Percentiles rank a stretch among this genome's conserved stretches.
Conservation (phyloP, 176 grass and related monocot species). For the Juncus inflexus region DNA sequence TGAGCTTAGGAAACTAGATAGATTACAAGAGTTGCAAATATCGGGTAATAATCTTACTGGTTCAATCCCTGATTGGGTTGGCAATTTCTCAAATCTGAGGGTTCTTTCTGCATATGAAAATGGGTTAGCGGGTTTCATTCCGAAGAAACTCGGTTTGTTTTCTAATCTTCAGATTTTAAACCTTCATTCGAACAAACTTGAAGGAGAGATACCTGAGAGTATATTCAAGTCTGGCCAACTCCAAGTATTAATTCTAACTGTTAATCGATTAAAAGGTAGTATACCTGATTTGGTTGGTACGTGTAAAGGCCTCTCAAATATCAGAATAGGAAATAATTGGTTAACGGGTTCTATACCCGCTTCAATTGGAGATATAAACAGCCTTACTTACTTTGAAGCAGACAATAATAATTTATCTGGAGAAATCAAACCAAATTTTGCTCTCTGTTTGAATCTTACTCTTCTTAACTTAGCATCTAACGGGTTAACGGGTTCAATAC, state of each 20-base stretch:
- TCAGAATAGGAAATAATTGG: constrained; percentile 74
- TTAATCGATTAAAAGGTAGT: constrained; percentile 69
- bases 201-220: constrained; percentile 59
- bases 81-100: constrained; percentile 43
- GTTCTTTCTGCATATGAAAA: constrained; percentile 91
- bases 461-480: constrained; percentile 80
- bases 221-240: constrained; percentile 61
- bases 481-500: constrained; percentile 52
- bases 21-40: constrained; percentile 58
- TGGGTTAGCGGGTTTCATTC: constrained; percentile 51
- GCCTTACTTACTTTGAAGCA: constrained; percentile 91
- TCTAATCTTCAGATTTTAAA: constrained; percentile 68
- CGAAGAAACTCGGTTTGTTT: constrained; percentile 41
- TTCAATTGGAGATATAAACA: constrained; percentile 55
- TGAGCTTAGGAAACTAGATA: constrained; percentile 29
- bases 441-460: constrained; percentile 71
- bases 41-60: constrained; percentile 81
- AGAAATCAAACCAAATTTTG: constrained; percentile 55
- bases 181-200: constrained; percentile 81
- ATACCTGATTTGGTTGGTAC: constrained; percentile 53
- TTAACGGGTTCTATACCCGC: constrained; percentile 55
- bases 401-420: constrained; percentile 67
- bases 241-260: constrained; percentile 70
- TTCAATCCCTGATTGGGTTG: constrained; percentile 53
- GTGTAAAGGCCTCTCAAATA: constrained; percentile 64